Percentiles rank a stretch among this genome's conserved stretches.
These are phyloP conservation scores for Pichia sp. DNA, from an alignment of 1,139 yeast species.

Conservation along the genomic window DNA sequence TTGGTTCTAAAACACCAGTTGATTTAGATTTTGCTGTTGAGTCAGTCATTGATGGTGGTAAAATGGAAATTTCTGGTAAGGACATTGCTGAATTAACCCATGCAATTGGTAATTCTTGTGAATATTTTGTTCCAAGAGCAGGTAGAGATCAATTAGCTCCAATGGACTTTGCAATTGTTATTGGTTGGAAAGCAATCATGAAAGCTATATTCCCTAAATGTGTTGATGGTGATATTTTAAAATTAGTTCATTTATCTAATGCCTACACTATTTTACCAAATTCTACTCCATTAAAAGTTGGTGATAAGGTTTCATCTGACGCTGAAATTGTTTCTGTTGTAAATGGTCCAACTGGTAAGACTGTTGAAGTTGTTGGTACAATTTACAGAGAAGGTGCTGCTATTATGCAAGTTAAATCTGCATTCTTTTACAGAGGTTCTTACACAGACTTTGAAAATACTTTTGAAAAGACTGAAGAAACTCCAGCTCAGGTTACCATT, in stretches of 20 bases:
- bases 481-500: slow-evolving; percentile 76
- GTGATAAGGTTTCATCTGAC: slow-evolving; percentile 74
- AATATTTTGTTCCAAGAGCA: slow-evolving; percentile 85
- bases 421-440: slow-evolving; percentile 93
- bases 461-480: slow-evolving; percentile 81
- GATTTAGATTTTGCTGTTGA: slow-evolving; percentile 57
- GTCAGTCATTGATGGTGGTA: slow-evolving; percentile 65
- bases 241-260: slow-evolving; percentile 89
- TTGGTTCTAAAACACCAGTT: slow-evolving; percentile 55
- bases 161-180: slow-evolving; percentile 98
- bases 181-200: slow-evolving; percentile 98
- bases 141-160: slow-evolving; percentile 89
- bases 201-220: slow-evolving; percentile 94
- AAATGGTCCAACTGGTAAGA: slow-evolving; percentile 89
- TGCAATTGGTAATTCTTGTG: slow-evolving; percentile 95
- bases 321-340: slow-evolving; percentile 87
- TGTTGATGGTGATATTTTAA: slow-evolving; percentile 93
- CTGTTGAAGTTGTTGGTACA: slow-evolving; percentile 93
- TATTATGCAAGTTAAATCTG: slow-evolving; percentile 90
- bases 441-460: slow-evolving; percentile 87
- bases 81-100: slow-evolving; percentile 91
- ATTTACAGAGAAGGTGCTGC: slow-evolving; percentile 69
- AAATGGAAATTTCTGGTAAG: slow-evolving; percentile 62
- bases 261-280: slow-evolving; percentile 93
- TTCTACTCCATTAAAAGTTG: slow-evolving; percentile 83